A percentile compares a stretch with the other conserved stretches of the same genome.
Evolutionary conservation across 768 basidiomycete species (phyloP).

Genomic region (Amanita brunnescens): DNA sequence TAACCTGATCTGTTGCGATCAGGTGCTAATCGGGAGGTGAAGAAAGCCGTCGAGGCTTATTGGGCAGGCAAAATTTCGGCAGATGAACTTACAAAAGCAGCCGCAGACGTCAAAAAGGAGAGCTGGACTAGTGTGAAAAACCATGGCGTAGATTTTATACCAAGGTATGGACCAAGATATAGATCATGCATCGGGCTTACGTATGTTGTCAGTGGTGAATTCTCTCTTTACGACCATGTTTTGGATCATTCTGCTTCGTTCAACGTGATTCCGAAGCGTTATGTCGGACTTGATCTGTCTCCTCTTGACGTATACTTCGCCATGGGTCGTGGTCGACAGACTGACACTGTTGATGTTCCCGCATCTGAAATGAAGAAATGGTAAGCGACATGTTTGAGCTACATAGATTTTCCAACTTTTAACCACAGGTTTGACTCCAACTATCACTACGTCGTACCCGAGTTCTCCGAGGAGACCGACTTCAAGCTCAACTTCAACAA

Average conservation of each 20-base stretch:
- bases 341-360: conserved; percentile 90
- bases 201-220: conserved; percentile 70
- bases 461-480: conserved; percentile 81
- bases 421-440: conserved; percentile 87
- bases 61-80: conserved; percentile 90
- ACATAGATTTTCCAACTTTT: background rate
- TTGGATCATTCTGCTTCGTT: conserved; percentile 94
- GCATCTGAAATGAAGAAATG: conserved; percentile 99
- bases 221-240: conserved; percentile 97
- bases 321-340: conserved; percentile 97
- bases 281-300: conserved; percentile 77
- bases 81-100: conserved; percentile 80
- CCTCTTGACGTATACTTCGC: conserved; percentile 95
- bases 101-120: conserved; percentile 79
- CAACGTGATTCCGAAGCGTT: conserved; percentile 95
- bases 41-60: conserved; percentile 98
- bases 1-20: conserved; percentile 5
- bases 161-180: conserved; percentile 49
- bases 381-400: conserved; percentile 34
- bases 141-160: conserved; percentile 82
- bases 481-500: conserved; percentile 98
- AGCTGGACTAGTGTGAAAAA: conserved; percentile 84
- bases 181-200: background rate
- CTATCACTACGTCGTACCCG: conserved; percentile 98
- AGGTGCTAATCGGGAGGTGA: conserved; percentile 93